Base-by-base conservation (phyloP, 306 rosid genomes). In the Quercus berberidifolia region DNA sequence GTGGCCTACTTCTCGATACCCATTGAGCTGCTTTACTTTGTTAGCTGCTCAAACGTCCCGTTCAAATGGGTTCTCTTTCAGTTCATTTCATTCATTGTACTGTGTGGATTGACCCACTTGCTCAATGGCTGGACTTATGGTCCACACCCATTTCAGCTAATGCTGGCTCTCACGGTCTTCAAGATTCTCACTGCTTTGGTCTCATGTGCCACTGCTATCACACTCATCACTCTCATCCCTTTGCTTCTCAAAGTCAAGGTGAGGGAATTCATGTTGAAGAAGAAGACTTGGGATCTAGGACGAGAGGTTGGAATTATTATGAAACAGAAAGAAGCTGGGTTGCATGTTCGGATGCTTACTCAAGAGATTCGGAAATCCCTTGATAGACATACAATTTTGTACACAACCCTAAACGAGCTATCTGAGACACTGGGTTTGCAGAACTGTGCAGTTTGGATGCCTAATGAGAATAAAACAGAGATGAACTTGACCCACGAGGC, bases 1-100 rank as follows among this genome's bases (percentile, higher is more conserved):
- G 98, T 96, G 81, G 99, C 99, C 76, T 96, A 96, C 86, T 96
- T 96, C 72, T 96, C 99, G 11, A 96, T 96, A 70, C 99, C 99
- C 49, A 87, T 96, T 69, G 99, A 96, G 83, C 87, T 96, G 62
- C 97, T 96, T 59, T 96, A 96, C 79, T 96, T 96, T 31, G 89
- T 96, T 55, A 96, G 98, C 86, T 93, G 99, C 93, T 93, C 99
- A 23, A 96, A 96, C 52, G 89, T 96, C 60, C 99, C 99, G 12
- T 96, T 96, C 91, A 96, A 96, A 88, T 96, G 99, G 99, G 99
- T 96, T 76, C 97, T 96, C 28, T 81, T 91, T 75, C 33, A 96
- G 90, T 96, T 96, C 87, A 93, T 96, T 77, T 91, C 98, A 74
- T 96, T 96, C 88, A 96, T 96, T 74, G 99, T 96, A 11, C 85